phyloP scores from a whole-genome alignment of 345 rosid species.

The Luvunga scandens region DNA sequence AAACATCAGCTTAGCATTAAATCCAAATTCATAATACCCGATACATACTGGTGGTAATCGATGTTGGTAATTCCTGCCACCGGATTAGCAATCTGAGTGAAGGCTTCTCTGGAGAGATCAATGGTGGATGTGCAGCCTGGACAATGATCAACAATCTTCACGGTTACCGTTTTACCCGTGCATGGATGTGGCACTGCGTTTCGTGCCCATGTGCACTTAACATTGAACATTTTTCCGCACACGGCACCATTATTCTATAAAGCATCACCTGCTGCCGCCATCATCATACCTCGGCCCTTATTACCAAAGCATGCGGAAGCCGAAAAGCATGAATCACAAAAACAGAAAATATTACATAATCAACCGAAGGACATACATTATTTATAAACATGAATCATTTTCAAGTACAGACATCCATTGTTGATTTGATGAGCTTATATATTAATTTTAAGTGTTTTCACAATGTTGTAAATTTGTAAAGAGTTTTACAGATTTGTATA shows the following conservation, averaged over 20 bases:
- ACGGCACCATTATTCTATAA: conserved; percentile 22
- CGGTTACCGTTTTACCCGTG: neutral
- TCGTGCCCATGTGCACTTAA: neutral
- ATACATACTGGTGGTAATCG: conserved; percentile 26
- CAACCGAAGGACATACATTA: no score
- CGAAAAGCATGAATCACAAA: neutral
- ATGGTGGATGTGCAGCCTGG: conserved; percentile 19
- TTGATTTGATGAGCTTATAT: neutral
- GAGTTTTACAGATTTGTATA: neutral
- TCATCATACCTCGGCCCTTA: conserved; percentile 4
- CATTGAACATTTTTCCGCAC: conserved; percentile 9
- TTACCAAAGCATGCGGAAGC: conserved; percentile 26
- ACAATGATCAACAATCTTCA: neutral
- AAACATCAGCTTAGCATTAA: no score
- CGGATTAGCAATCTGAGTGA: conserved; percentile 23
- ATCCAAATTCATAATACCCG: no score
- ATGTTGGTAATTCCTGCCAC: conserved; percentile 24
- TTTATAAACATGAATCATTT: no score
- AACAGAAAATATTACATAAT: no score
- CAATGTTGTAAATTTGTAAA: neutral
- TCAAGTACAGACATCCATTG: no score
- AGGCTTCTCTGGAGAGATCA: conserved; percentile 33
- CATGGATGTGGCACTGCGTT: neutral
- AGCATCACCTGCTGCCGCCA: conserved; percentile 25
- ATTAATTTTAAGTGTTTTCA: neutral